Conservation (phyloP, 495 filamentous ascomycete species). For the Aspergillus indologenus region DNA sequence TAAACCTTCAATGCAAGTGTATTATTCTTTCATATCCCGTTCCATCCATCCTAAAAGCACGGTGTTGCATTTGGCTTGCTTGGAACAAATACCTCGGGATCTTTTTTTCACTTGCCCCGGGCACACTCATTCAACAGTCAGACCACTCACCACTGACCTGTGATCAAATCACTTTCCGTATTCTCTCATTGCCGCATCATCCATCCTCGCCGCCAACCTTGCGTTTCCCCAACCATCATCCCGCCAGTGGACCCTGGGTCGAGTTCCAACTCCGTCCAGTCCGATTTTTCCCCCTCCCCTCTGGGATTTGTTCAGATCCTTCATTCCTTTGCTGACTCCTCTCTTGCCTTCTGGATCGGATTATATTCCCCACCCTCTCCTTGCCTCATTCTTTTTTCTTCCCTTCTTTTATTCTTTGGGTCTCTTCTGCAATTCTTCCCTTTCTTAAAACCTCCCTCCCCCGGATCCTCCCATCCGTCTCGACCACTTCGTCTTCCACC, state of each 20-base stretch:
- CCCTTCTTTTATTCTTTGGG: conserved; percentile 11
- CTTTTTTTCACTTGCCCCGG: conserved; percentile 17
- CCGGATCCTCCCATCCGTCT: neutral
- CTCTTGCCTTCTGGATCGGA: conserved; percentile 5
- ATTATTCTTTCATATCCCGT: neutral
- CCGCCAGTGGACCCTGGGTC: conserved; percentile 20
- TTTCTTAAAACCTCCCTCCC: conserved; percentile 14
- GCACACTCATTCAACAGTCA: conserved; percentile 3
- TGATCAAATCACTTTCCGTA: conserved; percentile 9
- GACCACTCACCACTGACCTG: conserved; percentile 3
- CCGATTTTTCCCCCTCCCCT: conserved; percentile 12
- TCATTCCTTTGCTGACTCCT: conserved; percentile 5
- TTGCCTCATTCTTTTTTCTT: conserved; percentile 17
- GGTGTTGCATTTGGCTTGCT: neutral
- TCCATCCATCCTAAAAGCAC: neutral
- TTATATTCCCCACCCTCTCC: conserved; percentile 9
- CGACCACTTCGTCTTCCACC: neutral
- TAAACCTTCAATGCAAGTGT: no score
- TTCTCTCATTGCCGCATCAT: conserved; percentile 8
- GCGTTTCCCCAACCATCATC: conserved; percentile 27
- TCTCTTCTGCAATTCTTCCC: conserved; percentile 2
- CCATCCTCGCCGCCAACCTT: conserved; percentile 3
- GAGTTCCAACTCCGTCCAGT: conserved; percentile 12
- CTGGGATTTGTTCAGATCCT: neutral
- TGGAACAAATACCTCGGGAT: conserved; percentile 34